Evolutionary conservation across 176 grass and related monocot genomes (phyloP).

Genomic region (Aegilops umbellulata): DNA sequence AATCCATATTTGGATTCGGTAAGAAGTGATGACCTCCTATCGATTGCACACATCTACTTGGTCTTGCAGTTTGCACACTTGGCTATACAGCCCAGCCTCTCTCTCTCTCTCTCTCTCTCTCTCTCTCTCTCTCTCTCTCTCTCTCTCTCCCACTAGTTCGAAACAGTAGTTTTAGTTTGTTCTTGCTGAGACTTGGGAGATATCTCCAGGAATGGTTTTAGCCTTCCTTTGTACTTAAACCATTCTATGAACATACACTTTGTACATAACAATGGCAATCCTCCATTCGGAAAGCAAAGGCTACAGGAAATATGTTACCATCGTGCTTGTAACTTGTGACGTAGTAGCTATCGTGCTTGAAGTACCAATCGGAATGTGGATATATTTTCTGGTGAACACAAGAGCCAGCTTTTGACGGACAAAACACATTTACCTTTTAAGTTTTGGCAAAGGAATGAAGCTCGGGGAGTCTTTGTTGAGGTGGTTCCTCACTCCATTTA

Average conservation of each 20-base stretch:
- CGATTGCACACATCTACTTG: not conserved
- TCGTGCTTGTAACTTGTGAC: not conserved
- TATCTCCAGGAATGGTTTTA: constrained; percentile 14
- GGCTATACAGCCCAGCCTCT: not conserved
- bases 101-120: not conserved
- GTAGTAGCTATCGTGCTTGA: not conserved
- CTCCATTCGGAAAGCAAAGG: constrained; percentile 11
- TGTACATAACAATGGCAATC: constrained; percentile 22
- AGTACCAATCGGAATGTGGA: not conserved
- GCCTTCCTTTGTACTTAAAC: constrained; percentile 13
- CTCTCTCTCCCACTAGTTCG: not conserved
- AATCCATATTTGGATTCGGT: constrained; percentile 80
- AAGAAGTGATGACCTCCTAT: constrained; percentile 43
- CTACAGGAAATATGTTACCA: constrained; percentile 19
- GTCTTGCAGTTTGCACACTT: constrained; percentile 6
- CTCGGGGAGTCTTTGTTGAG: too few relatives aligned
- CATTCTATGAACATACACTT: constrained; percentile 18
- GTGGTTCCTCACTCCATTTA: too few relatives aligned
- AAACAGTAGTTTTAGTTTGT: constrained; percentile 32
- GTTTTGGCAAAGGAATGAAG: not conserved
- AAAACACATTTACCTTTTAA: not conserved
- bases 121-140: not conserved
- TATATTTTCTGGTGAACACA: constrained; percentile 2
- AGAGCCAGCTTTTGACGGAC: not conserved
- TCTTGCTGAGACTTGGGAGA: constrained; percentile 34